Evolutionary conservation across 129 eudicot species (phyloP), one percentile per base, ranked within the genome.

Genomic region (Flaveria robusta): DNA sequence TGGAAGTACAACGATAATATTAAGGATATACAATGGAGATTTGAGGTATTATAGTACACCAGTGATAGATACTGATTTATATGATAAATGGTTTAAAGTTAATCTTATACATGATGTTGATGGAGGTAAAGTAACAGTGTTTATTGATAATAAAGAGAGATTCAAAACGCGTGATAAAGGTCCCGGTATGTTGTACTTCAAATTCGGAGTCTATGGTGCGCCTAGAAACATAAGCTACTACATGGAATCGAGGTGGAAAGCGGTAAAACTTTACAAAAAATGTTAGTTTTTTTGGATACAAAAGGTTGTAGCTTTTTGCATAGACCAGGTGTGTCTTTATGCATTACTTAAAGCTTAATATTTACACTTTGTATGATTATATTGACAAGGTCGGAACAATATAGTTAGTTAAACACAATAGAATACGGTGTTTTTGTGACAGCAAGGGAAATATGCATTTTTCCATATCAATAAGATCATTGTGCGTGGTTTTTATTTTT

Each of bases 181-280:
- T 23, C 85, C 85, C 0, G 81, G 83, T 26, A 75, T 72, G 66
- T 59, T 81, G 70, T 49, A 76, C 39, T 84, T 81, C 71, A 84
- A 81, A 64, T 84, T 77, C 23, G 85, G 85, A 77, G 88, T 81
- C 22, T 84, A 77, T 58, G 88, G 68, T 49, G 88, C 88, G 9
- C 88, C 82, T 2, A 72, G 14, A 15, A 73, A 77, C 51, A 71
- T 77, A 4, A 81, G 88, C 68, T 76, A 81, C 39, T 84, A 84
- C 18, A 84, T 84, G 85, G 85, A 81, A 81, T 84, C 88, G 11
- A 81, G 88, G 31, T 84, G 88, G 83, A 84, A 60, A 68, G 73
- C 74, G 3, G 72, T 84, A 60, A 84, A 84, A 24, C 70, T 74
- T 12, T 75, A 84, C 52, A 84, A 79, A 66, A 84, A 70, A 39